These are phyloP conservation scores for Purshia tridentata DNA, from an alignment of 306 rosid genomes.

Conservation along the genomic window DNA sequence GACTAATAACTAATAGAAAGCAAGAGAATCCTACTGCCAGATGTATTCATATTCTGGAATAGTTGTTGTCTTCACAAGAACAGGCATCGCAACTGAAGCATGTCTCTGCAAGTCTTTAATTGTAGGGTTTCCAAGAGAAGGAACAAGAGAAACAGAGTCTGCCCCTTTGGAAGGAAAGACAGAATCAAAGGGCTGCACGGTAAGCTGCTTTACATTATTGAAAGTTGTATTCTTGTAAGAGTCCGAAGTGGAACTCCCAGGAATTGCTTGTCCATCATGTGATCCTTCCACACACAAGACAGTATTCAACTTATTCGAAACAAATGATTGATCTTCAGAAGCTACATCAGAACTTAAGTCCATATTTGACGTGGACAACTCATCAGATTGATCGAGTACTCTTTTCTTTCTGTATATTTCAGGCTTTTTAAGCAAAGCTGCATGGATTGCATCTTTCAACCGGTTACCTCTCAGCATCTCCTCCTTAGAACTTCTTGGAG, in stretches of 20 bases:
- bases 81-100: conserved; percentile 32
- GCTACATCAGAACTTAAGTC: conserved; percentile 46
- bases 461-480: conserved; percentile 49
- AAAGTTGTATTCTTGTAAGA: conserved; percentile 32
- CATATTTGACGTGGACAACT: conserved; percentile 38
- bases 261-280: conserved; percentile 31
- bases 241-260: conserved; percentile 38
- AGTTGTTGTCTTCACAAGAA: conserved; percentile 44
- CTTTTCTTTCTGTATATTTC: conserved; percentile 68
- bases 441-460: conserved; percentile 80
- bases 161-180: conserved; percentile 32
- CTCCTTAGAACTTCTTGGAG: conserved; percentile 50
- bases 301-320: conserved; percentile 45
- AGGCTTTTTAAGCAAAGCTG: conserved; percentile 78
- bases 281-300: conserved; percentile 43
- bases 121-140: conserved; percentile 39
- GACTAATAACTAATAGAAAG: conserved; percentile 5
- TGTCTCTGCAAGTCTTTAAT: conserved; percentile 40
- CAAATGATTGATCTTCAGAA: conserved; percentile 40
- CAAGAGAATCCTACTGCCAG: conserved; percentile 76
- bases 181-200: conserved; percentile 30
- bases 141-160: conserved; percentile 34
- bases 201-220: conserved; percentile 38
- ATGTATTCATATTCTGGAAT: conserved; percentile 75
- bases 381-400: conserved; percentile 48